Conservation (phyloP, 768 basidiomycete genomes). For the Neoboletus subvelutipes region DNA sequence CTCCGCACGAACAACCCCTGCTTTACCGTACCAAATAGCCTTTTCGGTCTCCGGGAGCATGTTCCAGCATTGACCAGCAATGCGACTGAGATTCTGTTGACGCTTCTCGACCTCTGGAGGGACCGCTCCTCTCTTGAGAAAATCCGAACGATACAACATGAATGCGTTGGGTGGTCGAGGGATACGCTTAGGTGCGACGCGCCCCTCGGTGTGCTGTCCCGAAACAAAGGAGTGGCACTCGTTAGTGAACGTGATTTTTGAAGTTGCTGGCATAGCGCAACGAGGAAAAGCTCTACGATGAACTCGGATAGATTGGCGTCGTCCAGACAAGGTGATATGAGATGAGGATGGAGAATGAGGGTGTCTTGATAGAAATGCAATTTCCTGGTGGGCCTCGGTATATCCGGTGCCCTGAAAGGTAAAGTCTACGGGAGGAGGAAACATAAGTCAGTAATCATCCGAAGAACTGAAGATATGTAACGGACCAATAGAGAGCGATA, state of each 20-base stretch:
- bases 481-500: slow-evolving; percentile 11
- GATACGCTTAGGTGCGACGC: slow-evolving; percentile 30
- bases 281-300: neutral
- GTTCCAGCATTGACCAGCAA: slow-evolving; percentile 56
- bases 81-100: slow-evolving; percentile 54
- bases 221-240: slow-evolving; percentile 8
- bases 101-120: slow-evolving; percentile 46
- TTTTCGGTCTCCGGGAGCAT: slow-evolving; percentile 37
- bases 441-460: neutral
- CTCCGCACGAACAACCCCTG: slow-evolving; percentile 25
- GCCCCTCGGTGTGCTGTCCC: neutral
- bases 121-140: slow-evolving; percentile 43
- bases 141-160: slow-evolving; percentile 54
- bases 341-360: neutral
- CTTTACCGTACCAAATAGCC: slow-evolving; percentile 36
- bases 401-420: neutral
- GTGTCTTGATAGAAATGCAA: neutral
- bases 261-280: slow-evolving; percentile 5
- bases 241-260: neutral
- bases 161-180: slow-evolving; percentile 57
- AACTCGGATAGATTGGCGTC: neutral
- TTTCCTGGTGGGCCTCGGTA: neutral
- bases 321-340: neutral
- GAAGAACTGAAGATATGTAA: neutral
- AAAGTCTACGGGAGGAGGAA: neutral